A percentile compares a stretch with the other conserved stretches of the same genome.
Evolutionary conservation across 208 protist genomes (phyloP).

Genomic region (Crithidia thermophila): DNA sequence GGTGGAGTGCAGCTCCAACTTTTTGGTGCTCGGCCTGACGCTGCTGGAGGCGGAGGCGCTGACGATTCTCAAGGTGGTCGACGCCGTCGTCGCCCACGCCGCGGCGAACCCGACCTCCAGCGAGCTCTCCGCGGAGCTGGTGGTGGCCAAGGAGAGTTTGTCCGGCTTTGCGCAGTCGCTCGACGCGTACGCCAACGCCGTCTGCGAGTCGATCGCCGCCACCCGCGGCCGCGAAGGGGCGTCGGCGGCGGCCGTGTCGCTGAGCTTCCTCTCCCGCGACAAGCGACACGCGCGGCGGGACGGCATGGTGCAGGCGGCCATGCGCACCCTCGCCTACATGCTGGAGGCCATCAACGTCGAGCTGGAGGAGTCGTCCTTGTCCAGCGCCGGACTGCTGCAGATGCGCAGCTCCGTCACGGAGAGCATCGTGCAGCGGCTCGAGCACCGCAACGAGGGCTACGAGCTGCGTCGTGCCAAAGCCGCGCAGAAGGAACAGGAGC

Average conservation of each 20-base stretch:
- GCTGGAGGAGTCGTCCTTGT: conserved; percentile 45
- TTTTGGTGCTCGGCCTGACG: conserved; percentile 63
- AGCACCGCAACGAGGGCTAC: conserved; percentile 59
- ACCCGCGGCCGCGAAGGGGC: conserved; percentile 15
- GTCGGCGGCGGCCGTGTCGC: conserved; percentile 3
- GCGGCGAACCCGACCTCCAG: conserved; percentile 28
- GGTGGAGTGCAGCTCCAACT: conserved; percentile 72
- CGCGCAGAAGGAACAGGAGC: conserved; percentile 28
- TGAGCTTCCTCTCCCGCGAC: conserved; percentile 16
- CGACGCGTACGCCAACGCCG: conserved; percentile 25
- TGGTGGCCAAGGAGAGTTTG: conserved; percentile 15
- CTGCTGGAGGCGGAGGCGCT: conserved; percentile 81
- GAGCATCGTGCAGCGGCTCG: conserved; percentile 69
- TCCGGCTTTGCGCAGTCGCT: conserved; percentile 24
- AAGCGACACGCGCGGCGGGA: conserved; percentile 56
- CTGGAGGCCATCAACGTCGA: conserved; percentile 80
- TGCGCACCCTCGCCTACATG: conserved; percentile 64
- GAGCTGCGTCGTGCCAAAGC: conserved; percentile 30
- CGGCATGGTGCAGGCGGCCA: conserved; percentile 58
- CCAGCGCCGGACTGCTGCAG: conserved; percentile 36
- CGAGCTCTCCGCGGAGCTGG: conserved; percentile 35
- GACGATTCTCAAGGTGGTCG: conserved; percentile 58
- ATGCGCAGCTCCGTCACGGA: conserved; percentile 43
- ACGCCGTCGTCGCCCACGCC: conserved; percentile 48
- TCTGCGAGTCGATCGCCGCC: conserved; percentile 36